Evolutionary conservation across 306 rosid genomes (phyloP).

Genomic region (barrel medic (Medicago truncatula)): MtrunA17r5.0-ANR NC_053045.1:1312501-1313000

Average conservation of each 20-base stretch:
- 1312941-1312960: background rate
- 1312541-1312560: background rate
- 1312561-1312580: background rate
- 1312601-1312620: too few relatives aligned
- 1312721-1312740: too few relatives aligned
- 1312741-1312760: too few relatives aligned
- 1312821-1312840: background rate
- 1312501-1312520: too few relatives aligned
- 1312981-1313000: too few relatives aligned
- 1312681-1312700: too few relatives aligned
- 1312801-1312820: background rate
- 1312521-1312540: too few relatives aligned
- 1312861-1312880: slow-evolving; percentile 12
- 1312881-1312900: background rate
- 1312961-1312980: too few relatives aligned
- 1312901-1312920: background rate
- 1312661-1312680: too few relatives aligned
- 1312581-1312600: background rate
- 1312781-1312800: slow-evolving; percentile 10
- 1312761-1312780: background rate
- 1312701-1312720: too few relatives aligned
- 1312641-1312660: too few relatives aligned
- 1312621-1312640: too few relatives aligned
- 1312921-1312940: background rate
- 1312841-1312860: background rate